These are phyloP conservation scores for Pichia gijzeniarum DNA, from an alignment of 805 yeast species.

Conservation along the genomic window DNA sequence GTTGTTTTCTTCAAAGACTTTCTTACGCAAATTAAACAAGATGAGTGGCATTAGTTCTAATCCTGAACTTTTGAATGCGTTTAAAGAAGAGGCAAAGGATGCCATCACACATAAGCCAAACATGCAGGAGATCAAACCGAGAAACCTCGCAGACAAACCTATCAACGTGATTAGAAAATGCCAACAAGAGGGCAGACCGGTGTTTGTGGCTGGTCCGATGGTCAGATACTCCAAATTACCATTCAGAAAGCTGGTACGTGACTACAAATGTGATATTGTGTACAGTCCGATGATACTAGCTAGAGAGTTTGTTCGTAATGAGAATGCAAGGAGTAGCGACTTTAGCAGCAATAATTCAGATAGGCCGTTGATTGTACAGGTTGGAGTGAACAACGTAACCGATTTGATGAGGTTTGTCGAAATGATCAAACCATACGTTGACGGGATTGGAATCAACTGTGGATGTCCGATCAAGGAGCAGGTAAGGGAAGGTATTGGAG, in stretches of 20 bases:
- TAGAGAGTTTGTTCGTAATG: slow-evolving; percentile 84
- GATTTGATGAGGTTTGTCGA: slow-evolving; percentile 80
- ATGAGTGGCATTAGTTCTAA: too few relatives aligned
- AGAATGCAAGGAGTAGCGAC: slow-evolving; percentile 73
- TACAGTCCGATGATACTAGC: slow-evolving; percentile 97
- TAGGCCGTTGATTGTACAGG: slow-evolving; percentile 74
- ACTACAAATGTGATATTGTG: slow-evolving; percentile 71
- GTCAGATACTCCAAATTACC: slow-evolving; percentile 94
- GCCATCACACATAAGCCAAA: slow-evolving; percentile 12
- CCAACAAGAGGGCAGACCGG: slow-evolving; percentile 45
- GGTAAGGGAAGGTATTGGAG: slow-evolving; percentile 93
- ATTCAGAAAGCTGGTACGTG: slow-evolving; percentile 72
- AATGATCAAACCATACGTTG: slow-evolving; percentile 85
- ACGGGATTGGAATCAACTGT: slow-evolving; percentile 92
- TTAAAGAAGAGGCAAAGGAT: neutral
- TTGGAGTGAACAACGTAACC: slow-evolving; percentile 79
- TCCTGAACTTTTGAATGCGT: neutral
- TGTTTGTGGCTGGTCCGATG: slow-evolving; percentile 86
- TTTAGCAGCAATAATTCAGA: slow-evolving; percentile 74
- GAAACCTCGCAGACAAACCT: slow-evolving; percentile 47
- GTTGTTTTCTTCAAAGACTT: too few relatives aligned
- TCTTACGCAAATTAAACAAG: too few relatives aligned
- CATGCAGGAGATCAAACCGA: slow-evolving; percentile 16
- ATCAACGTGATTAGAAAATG: slow-evolving; percentile 44
- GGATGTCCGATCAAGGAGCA: slow-evolving; percentile 98